phyloP scores from a whole-genome alignment of 23 red algal genomes.

The Cyanidium caldarium region DNA sequence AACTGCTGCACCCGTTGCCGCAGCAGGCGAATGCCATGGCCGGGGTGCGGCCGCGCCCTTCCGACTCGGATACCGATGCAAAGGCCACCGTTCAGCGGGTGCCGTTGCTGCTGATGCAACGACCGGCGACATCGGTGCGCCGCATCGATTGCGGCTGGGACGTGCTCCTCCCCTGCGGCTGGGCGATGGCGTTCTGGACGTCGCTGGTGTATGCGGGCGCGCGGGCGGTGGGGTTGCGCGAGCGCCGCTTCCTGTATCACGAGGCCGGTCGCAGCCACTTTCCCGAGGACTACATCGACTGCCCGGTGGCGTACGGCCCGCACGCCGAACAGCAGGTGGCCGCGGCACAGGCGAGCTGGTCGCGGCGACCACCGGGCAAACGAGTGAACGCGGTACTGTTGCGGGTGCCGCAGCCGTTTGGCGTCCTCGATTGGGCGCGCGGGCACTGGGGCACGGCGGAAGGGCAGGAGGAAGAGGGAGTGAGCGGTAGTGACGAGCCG shows the following conservation, averaged over 20 bases:
- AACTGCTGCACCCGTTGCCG: too few relatives aligned
- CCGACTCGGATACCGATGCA: too few relatives aligned
- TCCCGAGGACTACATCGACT: not conserved
- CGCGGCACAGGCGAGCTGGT: not conserved
- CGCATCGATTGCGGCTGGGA: slow-evolving; percentile 38
- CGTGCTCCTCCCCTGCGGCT: slow-evolving; percentile 31
- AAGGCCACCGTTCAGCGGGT: too few relatives aligned
- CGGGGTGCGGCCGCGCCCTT: too few relatives aligned
- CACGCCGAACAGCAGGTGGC: not conserved
- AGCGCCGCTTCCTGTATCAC: slow-evolving; percentile 18
- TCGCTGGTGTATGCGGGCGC: slow-evolving; percentile 49
- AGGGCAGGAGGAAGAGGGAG: too few relatives aligned
- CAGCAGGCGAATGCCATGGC: too few relatives aligned
- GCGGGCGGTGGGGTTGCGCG: slow-evolving; percentile 30
- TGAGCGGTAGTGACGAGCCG: too few relatives aligned
- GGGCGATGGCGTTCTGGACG: slow-evolving; percentile 52
- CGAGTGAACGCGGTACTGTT: not conserved
- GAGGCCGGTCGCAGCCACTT: not conserved
- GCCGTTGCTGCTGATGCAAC: not conserved
- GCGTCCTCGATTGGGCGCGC: not conserved
- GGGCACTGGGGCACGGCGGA: too few relatives aligned
- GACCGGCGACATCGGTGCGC: not conserved
- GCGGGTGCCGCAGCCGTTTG: not conserved
- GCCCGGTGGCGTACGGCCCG: not conserved
- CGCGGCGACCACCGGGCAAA: not conserved